Conservation (phyloP, 106 monocot species). For the Phalaenopsis equestris region DNA sequence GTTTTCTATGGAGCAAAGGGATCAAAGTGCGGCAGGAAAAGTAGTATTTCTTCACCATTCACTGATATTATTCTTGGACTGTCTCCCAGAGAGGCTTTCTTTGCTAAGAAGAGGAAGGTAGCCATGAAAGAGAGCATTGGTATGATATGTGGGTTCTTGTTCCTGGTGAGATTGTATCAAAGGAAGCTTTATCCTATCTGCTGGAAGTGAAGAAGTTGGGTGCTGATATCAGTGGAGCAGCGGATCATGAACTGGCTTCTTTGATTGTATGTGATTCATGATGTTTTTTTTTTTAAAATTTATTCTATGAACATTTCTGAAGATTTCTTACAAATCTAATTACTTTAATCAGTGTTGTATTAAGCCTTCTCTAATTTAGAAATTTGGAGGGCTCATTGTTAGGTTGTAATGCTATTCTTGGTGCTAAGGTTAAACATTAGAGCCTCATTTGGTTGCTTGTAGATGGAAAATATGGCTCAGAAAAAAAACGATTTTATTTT, state of each 20-base stretch:
- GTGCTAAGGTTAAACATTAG: too few species aligned
- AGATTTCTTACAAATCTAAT: background rate
- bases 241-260: conserved; percentile 39
- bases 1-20: conserved; percentile 13
- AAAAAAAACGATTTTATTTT: too few species aligned
- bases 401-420: too few species aligned
- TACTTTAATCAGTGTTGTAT: too few species aligned
- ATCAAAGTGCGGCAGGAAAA: background rate
- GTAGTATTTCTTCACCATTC: conserved; percentile 17
- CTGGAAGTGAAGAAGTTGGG: conserved; percentile 30
- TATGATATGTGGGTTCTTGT: conserved; percentile 44
- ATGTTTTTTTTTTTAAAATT: background rate
- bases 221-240: conserved; percentile 52
- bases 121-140: conserved; percentile 29
- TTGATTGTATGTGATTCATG: conserved; percentile 40
- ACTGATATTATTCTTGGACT: conserved; percentile 15
- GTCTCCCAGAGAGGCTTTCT: conserved; percentile 61
- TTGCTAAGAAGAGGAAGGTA: conserved; percentile 46
- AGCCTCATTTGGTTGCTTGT: too few species aligned
- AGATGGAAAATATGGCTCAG: too few species aligned
- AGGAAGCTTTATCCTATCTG: conserved; percentile 34
- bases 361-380: too few species aligned
- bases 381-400: too few species aligned
- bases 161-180: conserved; percentile 57
- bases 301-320: background rate